Conservation (phyloP, 805 yeast species). For the Candida michaelii region DNA sequence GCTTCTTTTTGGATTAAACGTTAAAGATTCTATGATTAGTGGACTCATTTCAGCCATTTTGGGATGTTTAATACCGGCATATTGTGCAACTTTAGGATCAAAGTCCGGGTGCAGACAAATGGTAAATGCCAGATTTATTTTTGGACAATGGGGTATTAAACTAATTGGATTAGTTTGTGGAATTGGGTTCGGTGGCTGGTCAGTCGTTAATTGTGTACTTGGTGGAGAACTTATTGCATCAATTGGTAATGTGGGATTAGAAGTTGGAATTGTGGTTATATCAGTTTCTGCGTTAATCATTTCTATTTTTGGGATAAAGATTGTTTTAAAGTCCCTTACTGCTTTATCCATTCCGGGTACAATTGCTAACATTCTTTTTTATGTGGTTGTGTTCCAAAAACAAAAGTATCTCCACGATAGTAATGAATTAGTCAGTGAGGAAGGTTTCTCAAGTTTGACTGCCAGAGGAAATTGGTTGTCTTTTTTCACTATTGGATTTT, state of each 20-base stretch:
- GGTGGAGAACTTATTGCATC: slow-evolving; percentile 36
- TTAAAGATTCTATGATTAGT: slow-evolving; percentile 27
- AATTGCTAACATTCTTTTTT: slow-evolving; percentile 28
- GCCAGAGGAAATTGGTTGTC: slow-evolving; percentile 34
- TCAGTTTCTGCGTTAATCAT: slow-evolving; percentile 27
- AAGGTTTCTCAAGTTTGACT: slow-evolving; percentile 17
- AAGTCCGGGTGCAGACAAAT: slow-evolving; percentile 39
- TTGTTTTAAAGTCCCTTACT: slow-evolving; percentile 29
- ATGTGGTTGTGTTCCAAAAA: slow-evolving; percentile 30
- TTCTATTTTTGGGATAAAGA: slow-evolving; percentile 33
- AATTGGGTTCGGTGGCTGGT: slow-evolving; percentile 38
- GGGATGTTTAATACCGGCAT: slow-evolving; percentile 40
- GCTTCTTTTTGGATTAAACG: slow-evolving; percentile 25
- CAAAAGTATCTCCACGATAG: slow-evolving; percentile 18
- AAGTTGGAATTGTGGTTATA: slow-evolving; percentile 32
- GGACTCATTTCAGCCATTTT: slow-evolving; percentile 29
- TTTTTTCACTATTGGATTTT: slow-evolving; percentile 35
- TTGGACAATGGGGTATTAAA: slow-evolving; percentile 37
- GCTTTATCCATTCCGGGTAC: slow-evolving; percentile 30
- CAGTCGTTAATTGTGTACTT: slow-evolving; percentile 37
- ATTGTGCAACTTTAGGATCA: slow-evolving; percentile 39
- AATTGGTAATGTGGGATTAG: slow-evolving; percentile 25
- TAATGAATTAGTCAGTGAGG: slow-evolving; percentile 20
- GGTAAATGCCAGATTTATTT: slow-evolving; percentile 36
- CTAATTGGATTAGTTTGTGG: slow-evolving; percentile 30